These are phyloP conservation scores for Eutreptiella sp. DNA, from an alignment of 208 protist genomes.

Conservation along the genomic window DNA sequence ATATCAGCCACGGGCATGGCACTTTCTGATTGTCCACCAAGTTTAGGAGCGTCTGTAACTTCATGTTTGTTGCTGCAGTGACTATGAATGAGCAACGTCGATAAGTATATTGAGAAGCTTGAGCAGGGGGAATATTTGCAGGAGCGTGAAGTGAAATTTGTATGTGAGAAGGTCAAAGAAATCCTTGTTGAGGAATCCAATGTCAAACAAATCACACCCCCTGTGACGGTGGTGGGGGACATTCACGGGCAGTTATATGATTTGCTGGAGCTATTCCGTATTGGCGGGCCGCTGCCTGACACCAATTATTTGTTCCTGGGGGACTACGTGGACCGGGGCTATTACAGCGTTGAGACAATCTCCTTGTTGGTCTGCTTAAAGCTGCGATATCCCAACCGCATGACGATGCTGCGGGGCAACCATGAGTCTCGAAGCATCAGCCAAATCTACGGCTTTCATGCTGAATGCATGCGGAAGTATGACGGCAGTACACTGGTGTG, in stretches of 20 bases:
- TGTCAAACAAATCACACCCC: conserved; percentile 44
- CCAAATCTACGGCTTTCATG: conserved; percentile 77
- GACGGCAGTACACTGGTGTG: conserved; percentile 47
- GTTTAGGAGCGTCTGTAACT: too few species aligned
- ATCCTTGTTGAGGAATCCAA: too few species aligned
- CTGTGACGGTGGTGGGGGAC: conserved; percentile 81
- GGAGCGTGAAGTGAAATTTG: too few species aligned
- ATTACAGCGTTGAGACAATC: conserved; percentile 93
- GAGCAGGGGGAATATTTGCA: too few species aligned
- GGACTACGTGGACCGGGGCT: conserved; percentile 95
- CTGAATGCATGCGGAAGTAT: conserved; percentile 88
- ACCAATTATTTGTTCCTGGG: conserved; percentile 96
- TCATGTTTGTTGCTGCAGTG: too few species aligned
- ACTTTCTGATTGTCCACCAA: too few species aligned
- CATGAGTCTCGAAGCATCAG: conserved; percentile 78
- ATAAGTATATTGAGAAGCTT: too few species aligned
- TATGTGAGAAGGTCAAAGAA: too few species aligned
- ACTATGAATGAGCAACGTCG: too few species aligned
- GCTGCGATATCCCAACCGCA: conserved; percentile 64
- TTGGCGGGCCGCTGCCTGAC: conserved; percentile 51
- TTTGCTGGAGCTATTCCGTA: conserved; percentile 63
- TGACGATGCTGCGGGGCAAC: conserved; percentile 86
- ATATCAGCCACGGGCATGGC: too few species aligned
- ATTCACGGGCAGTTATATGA: conserved; percentile 88
- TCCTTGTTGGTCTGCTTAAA: conserved; percentile 92